phyloP scores from a whole-genome alignment of 768 basidiomycete genomes.

The Piloderma croceum region DNA sequence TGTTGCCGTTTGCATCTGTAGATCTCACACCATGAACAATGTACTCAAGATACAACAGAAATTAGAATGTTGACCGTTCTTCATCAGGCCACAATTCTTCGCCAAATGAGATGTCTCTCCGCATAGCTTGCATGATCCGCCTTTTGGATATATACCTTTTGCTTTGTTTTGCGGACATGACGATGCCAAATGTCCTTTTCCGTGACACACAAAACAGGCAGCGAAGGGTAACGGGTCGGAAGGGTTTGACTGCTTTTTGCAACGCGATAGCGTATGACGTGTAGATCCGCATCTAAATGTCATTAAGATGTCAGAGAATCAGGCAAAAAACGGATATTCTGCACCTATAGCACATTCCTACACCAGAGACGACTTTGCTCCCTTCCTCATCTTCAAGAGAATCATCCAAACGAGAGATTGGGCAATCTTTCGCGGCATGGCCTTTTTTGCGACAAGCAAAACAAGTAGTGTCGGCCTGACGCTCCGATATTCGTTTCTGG shows the following conservation, averaged over 20 bases:
- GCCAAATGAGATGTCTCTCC: conserved; percentile 81
- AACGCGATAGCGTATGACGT: conserved; percentile 73
- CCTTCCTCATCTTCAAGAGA: conserved; percentile 15
- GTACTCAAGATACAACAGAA: neutral
- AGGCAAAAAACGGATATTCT: conserved; percentile 14
- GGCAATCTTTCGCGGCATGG: conserved; percentile 81
- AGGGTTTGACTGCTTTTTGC: conserved; percentile 59
- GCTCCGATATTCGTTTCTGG: conserved; percentile 55
- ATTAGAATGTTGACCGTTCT: conserved; percentile 51
- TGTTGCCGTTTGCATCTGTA: conserved; percentile 28
- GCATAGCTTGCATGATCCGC: conserved; percentile 87
- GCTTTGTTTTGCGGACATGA: conserved; percentile 74
- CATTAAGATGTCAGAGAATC: neutral
- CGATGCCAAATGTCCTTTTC: conserved; percentile 80
- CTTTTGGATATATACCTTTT: conserved; percentile 85
- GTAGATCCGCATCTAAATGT: conserved; percentile 70
- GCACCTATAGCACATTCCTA: conserved; percentile 71
- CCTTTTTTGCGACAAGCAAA: conserved; percentile 84
- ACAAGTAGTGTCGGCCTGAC: conserved; percentile 58
- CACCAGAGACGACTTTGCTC: conserved; percentile 23
- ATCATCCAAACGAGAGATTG: conserved; percentile 31
- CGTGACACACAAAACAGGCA: conserved; percentile 86
- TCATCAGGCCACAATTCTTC: conserved; percentile 69
- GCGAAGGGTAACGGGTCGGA: conserved; percentile 77
- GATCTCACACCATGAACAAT: neutral